These are phyloP conservation scores for Stromatinia cepivora DNA, from an alignment of 2,329 filamentous ascomycete genomes.

Conservation along the genomic window DNA sequence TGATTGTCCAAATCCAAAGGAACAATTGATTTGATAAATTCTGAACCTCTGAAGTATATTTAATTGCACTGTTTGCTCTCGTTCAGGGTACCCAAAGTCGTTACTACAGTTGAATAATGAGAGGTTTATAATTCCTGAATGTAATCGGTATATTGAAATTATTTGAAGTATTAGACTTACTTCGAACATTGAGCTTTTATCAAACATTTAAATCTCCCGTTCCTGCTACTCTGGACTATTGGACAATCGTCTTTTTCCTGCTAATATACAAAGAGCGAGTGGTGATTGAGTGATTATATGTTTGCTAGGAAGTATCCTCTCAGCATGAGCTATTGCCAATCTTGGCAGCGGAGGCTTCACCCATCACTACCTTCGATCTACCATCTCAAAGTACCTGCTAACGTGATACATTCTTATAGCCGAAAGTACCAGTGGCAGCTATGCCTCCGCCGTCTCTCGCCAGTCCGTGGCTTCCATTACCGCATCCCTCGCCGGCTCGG, in stretches of 20 bases:
- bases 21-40: neutral
- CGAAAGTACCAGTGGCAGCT: neutral
- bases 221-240: too few relatives aligned
- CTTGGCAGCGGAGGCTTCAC: too few relatives aligned
- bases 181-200: too few relatives aligned
- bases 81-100: rapidly evolving
- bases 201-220: neutral
- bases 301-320: too few relatives aligned
- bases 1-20: neutral
- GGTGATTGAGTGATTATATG: too few relatives aligned
- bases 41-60: neutral
- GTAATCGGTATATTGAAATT: too few relatives aligned
- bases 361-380: neutral
- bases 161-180: too few relatives aligned
- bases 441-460: neutral
- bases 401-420: neutral
- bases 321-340: too few relatives aligned
- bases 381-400: neutral
- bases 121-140: too few relatives aligned
- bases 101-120: too few relatives aligned
- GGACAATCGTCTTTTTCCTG: too few relatives aligned
- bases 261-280: too few relatives aligned
- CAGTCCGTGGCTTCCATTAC: neutral
- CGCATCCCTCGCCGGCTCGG: neutral
- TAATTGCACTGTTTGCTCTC: neutral